Evolutionary conservation across 2,329 filamentous ascomycete species (phyloP), one percentile per base, ranked within the genome.

Genomic region (Cephalotrichum gorgonifer): DNA sequence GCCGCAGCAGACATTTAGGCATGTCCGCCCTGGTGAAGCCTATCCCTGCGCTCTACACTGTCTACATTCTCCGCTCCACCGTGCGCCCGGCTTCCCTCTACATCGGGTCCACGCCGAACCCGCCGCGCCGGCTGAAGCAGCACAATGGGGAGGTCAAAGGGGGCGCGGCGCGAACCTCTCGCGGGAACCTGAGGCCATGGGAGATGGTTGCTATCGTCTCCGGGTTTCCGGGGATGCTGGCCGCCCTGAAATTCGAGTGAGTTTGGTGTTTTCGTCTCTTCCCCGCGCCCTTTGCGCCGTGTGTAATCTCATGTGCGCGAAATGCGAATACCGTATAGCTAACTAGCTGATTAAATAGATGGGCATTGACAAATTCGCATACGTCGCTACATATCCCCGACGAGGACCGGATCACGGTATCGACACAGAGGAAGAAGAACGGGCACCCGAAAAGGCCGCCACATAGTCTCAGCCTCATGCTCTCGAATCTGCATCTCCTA

Each of bases 181-280:
- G 78, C 47, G 66, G 71, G 43, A 80, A 67, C 4, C 67, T 90
- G 53, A 77, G 88, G 39, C 93, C 93, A 0, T 97, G 93, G 89
- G 86, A 95, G 61, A 94, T 95, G 85, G 78, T 87, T 2, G 82
- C 81, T 38, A 72, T 96, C 6, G 85, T 97, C 2, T 86, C 86
- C 6, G 91, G 91, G 0, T 98, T 98, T 55, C 88, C 87, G 0
- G 91, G 86, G 55, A 84, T 84, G 58, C 80, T 91, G 31, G 88
- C 87, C 1, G 93, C 93, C 1, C 68, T 98, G 54, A 91, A 97
- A 60, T 97, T 98, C 61, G 91, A 97, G 85, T 93, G 73, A 62
- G 81, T 72, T n/a, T 17, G 48, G n/a, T n/a, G n/a, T n/a, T n/a
- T n/a, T n/a, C n/a, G n/a, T n/a, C 22, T 22, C 23, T 14, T 42